phyloP scores from a whole-genome alignment of 208 protist species.

The Acanthamoeba culbertsoni region DNA sequence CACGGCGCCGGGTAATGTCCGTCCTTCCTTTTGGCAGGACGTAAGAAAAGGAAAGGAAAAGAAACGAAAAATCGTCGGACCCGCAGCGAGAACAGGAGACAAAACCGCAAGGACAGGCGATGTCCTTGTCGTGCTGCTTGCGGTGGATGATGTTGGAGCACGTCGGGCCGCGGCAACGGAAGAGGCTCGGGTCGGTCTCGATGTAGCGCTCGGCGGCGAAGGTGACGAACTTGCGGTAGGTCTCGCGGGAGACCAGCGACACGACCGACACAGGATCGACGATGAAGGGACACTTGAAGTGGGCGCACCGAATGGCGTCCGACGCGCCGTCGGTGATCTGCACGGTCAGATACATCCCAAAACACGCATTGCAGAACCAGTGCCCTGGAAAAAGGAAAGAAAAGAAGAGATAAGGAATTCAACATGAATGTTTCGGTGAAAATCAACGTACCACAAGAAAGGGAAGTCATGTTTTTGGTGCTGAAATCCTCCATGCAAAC shows the following conservation, averaged over 20 bases:
- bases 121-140: background rate
- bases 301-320: background rate
- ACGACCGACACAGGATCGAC: background rate
- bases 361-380: conserved; percentile 29
- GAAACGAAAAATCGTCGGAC: background rate
- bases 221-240: conserved; percentile 5
- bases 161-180: background rate
- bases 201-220: background rate
- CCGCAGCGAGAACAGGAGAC: background rate
- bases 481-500: background rate
- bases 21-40: background rate
- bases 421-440: background rate
- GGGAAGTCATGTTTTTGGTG: background rate
- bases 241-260: background rate
- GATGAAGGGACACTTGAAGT: background rate
- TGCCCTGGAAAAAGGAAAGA: background rate
- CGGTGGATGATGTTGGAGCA: background rate
- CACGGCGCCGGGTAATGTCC: background rate
- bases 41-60: background rate
- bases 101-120: background rate
- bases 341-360: background rate
- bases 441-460: background rate
- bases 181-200: background rate
- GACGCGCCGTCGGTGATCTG: background rate
- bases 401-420: background rate